Conservation (phyloP, 1,139 yeast species). For the Hemisphaericaspora lyxosophila region DNA sequence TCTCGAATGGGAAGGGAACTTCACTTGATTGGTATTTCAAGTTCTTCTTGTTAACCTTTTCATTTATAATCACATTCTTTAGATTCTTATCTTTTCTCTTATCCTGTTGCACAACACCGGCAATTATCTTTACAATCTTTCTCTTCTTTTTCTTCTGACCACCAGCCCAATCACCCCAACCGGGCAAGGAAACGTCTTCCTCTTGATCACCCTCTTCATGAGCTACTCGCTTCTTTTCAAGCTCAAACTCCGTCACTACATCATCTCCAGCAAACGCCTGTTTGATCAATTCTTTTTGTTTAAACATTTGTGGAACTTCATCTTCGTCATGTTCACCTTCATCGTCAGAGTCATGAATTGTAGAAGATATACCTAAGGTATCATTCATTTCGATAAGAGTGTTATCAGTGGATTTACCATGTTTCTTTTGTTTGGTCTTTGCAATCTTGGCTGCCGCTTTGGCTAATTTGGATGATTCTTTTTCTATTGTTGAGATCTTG, state of each 20-base stretch:
- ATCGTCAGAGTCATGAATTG: slow-evolving; percentile 24
- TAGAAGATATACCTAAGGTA: slow-evolving; percentile 36
- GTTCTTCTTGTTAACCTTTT: slow-evolving; percentile 79
- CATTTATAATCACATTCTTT: slow-evolving; percentile 85
- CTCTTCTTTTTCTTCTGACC: slow-evolving; percentile 61
- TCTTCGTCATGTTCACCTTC: slow-evolving; percentile 41
- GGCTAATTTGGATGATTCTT: slow-evolving; percentile 55
- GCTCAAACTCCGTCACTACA: slow-evolving; percentile 73
- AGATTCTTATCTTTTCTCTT: slow-evolving; percentile 76
- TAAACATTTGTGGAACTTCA: slow-evolving; percentile 50
- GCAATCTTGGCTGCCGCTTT: slow-evolving; percentile 54
- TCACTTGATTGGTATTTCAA: slow-evolving; percentile 79
- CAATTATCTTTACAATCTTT: slow-evolving; percentile 63
- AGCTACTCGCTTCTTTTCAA: slow-evolving; percentile 66
- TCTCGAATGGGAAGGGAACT: slow-evolving; percentile 93
- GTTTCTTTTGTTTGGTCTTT: slow-evolving; percentile 47
- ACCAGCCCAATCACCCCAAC: slow-evolving; percentile 91
- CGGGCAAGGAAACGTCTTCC: slow-evolving; percentile 84
- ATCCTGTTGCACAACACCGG: slow-evolving; percentile 70
- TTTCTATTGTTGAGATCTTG: slow-evolving; percentile 56
- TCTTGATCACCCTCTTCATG: slow-evolving; percentile 86
- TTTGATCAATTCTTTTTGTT: slow-evolving; percentile 77
- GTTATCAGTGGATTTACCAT: slow-evolving; percentile 31
- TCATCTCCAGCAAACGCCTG: slow-evolving; percentile 98
- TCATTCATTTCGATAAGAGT: slow-evolving; percentile 49